Evolutionary conservation across 2,329 filamentous ascomycete species (phyloP), one percentile per base, ranked within the genome.

Genomic region (Tolypocladium inflatum): DNA sequence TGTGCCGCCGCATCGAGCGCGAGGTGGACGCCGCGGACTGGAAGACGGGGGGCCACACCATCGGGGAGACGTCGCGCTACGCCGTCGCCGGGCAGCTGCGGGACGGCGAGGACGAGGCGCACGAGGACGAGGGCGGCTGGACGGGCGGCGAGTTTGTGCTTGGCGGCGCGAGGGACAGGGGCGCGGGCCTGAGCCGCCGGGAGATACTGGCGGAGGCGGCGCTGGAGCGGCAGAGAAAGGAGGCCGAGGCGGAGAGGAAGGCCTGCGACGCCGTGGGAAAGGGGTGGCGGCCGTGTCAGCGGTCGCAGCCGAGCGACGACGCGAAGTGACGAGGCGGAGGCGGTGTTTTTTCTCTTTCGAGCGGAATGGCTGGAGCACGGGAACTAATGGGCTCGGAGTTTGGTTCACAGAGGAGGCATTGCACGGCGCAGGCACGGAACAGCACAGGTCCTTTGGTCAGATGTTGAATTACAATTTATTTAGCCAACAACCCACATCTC

Each of bases 1-100:
- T 99, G 66, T 96, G 90, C 64, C 86, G 86, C 64, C 81, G 88
- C 76, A 95, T 97, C 67, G 92, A 97, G 77, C 80, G 81, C 55
- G 93, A 97, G 76, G 93, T 97, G 3, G 87, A 88, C 58, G 77
- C 76, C 54, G 88, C 83, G 19, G 91, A 97, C 75, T 96, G 89
- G 86, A 87, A 80, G 67, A 80, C 80, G 30, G 85, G 86, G 0
- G 92, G 92, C 0, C 76, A 80, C 56, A 83, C 79, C 6, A 72
- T 93, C 2, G 85, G 84, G 76, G 75, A 88, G 78, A 71, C 84
- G 76, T 79, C 84, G 75, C 72, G 80, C 73, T 82, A 80, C 48
- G 79, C 83, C 63, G 77, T 80, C 61, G 77, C 80, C 37, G 78
- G 76, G 19, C 68, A 69, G 56, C 70, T 70, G 48, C 72, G 73